phyloP scores from a whole-genome alignment of 108 stramenopile species.

The Pseudonitzschia delicatissima region DNA sequence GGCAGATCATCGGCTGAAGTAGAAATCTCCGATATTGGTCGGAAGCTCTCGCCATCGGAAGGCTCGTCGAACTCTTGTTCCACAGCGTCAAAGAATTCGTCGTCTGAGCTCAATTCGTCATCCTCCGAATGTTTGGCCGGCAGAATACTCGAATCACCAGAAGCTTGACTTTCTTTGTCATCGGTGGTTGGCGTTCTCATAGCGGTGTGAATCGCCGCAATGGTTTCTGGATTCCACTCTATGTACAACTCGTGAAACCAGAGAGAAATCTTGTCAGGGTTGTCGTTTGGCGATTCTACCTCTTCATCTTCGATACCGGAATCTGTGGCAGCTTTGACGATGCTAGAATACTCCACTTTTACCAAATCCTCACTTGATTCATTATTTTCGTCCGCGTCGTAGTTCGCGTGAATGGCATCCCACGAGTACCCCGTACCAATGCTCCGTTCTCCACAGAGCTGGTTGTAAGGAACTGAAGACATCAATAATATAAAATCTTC shows the following conservation, averaged over 20 bases:
- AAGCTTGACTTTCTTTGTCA: neutral
- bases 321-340: neutral
- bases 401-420: neutral
- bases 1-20: conserved; percentile 19
- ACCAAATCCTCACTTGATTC: conserved; percentile 38
- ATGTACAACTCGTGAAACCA: conserved; percentile 63
- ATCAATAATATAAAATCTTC: conserved; percentile 43
- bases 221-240: conserved; percentile 82
- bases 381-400: neutral
- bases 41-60: conserved; percentile 3
- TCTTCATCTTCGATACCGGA: neutral
- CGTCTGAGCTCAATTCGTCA: conserved; percentile 20
- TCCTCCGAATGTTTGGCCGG: neutral
- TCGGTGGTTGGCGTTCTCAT: conserved; percentile 23
- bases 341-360: conserved; percentile 31
- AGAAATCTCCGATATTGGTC: conserved; percentile 27
- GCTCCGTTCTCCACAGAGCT: conserved; percentile 1
- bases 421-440: conserved; percentile 8
- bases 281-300: neutral
- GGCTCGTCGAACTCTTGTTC: conserved; percentile 39
- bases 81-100: conserved; percentile 64
- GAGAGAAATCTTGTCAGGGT: conserved; percentile 30
- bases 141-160: conserved; percentile 1
- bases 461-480: conserved; percentile 49
- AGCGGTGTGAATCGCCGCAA: conserved; percentile 57